Conservation (phyloP, 2,329 filamentous ascomycete genomes). For the Pestalotiopsis sp. region DNA sequence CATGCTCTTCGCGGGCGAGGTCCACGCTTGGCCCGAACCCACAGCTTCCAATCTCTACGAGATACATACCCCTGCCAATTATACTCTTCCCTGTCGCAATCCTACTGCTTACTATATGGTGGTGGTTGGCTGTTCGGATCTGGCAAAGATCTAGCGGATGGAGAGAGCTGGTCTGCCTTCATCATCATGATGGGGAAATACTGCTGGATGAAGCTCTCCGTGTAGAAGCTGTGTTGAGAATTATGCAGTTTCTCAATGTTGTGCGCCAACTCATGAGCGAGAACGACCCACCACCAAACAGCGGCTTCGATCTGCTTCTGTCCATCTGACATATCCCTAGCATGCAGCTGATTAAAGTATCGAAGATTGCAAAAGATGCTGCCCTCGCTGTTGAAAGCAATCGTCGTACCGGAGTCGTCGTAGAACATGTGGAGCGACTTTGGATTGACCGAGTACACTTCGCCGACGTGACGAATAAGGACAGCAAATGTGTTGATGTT, state of each 20-base stretch:
- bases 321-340: constrained; percentile 43
- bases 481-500: constrained; percentile 71
- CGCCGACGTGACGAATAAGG: constrained; percentile 70
- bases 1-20: not conserved
- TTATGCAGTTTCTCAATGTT: constrained; percentile 83
- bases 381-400: constrained; percentile 88
- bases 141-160: not conserved
- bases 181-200: constrained; percentile 74
- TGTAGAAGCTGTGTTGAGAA: constrained; percentile 81
- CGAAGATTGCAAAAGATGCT: constrained; percentile 93
- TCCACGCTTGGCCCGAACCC: not conserved
- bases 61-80: not conserved
- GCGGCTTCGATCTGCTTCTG: constrained; percentile 68
- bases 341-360: constrained; percentile 82
- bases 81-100: not conserved
- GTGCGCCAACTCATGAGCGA: constrained; percentile 94
- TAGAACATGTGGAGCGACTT: constrained; percentile 84
- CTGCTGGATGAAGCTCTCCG: constrained; percentile 76
- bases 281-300: constrained; percentile 92
- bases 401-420: constrained; percentile 76
- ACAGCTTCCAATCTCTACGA: too few relatives aligned
- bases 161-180: constrained; percentile 42
- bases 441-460: constrained; percentile 72
- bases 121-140: not conserved
- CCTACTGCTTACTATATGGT: constrained; percentile 10